These are phyloP conservation scores for Penicillium diatomitis DNA, from an alignment of 495 filamentous ascomycete genomes.

Conservation along the genomic window DNA sequence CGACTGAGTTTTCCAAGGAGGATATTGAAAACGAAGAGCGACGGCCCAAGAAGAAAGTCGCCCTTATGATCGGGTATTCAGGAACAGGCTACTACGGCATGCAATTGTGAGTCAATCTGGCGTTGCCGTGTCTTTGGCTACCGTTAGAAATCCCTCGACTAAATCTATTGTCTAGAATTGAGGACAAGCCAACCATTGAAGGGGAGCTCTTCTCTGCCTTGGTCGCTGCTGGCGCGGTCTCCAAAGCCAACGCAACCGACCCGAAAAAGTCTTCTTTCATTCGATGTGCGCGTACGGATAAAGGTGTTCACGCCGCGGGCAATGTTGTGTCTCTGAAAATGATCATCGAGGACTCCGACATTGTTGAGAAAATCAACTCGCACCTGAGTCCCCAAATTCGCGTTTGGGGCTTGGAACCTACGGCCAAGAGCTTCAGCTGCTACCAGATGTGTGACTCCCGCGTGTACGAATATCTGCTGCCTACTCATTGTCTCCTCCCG, in stretches of 20 bases:
- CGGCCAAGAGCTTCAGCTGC: conserved; percentile 77
- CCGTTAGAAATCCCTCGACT: not conserved
- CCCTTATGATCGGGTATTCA: conserved; percentile 87
- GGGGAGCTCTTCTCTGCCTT: conserved; percentile 93
- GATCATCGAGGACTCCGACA: conserved; percentile 82
- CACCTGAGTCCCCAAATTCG: conserved; percentile 79
- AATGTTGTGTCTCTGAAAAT: conserved; percentile 94
- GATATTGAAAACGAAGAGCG: conserved; percentile 79
- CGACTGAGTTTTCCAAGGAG: conserved; percentile 55
- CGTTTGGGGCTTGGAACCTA: conserved; percentile 83
- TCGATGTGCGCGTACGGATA: conserved; percentile 91
- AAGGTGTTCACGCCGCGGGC: conserved; percentile 94
- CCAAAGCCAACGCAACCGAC: conserved; percentile 91
- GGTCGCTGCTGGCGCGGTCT: conserved; percentile 82
- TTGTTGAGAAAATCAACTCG: conserved; percentile 84
- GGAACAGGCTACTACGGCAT: conserved; percentile 97
- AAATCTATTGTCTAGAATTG: conserved; percentile 34
- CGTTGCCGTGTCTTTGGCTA: not conserved
- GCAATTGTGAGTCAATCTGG: conserved; percentile 53
- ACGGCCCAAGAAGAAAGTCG: conserved; percentile 89
- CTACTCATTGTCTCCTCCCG: conserved; percentile 80
- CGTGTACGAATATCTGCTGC: conserved; percentile 94
- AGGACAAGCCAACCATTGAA: conserved; percentile 78
- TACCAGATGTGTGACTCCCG: conserved; percentile 90
- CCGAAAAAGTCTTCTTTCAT: conserved; percentile 93